Percentiles rank a stretch among this genome's conserved stretches.
These are phyloP conservation scores for Heliocybe sulcata DNA, from an alignment of 1,284 basidiomycete species.

Conservation along the genomic window DNA sequence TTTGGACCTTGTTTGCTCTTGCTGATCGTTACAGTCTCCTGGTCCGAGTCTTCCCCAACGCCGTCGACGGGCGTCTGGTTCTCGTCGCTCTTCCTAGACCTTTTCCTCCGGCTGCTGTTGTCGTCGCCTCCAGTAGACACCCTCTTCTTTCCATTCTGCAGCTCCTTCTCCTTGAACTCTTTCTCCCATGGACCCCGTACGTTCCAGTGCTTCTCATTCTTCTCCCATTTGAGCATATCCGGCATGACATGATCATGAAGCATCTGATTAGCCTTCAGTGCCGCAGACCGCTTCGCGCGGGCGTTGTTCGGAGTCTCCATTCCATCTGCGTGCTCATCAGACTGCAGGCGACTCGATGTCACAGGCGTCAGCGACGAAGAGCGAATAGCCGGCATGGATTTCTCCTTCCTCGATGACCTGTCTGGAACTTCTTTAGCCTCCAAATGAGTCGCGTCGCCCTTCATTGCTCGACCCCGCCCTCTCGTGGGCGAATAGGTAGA, in stretches of 20 bases:
- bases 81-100: slow-evolving; percentile 12
- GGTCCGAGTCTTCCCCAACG: not conserved
- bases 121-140: slow-evolving; percentile 16
- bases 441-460: not conserved
- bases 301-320: not conserved
- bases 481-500: not conserved
- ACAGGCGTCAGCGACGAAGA: not conserved
- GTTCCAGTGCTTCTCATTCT: slow-evolving; percentile 45
- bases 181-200: slow-evolving; percentile 21
- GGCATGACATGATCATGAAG: slow-evolving; percentile 69
- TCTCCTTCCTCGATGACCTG: not conserved
- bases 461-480: not conserved
- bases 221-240: slow-evolving; percentile 63
- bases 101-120: slow-evolving; percentile 26
- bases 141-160: slow-evolving; percentile 22
- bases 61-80: not conserved
- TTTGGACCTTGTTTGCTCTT: not conserved
- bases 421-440: slow-evolving; percentile 4
- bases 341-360: not conserved
- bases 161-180: slow-evolving; percentile 18
- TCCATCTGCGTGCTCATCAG: not conserved
- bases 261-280: slow-evolving; percentile 53
- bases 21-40: not conserved
- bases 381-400: too few species aligned
- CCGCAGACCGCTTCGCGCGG: slow-evolving; percentile 47